Evolutionary conservation across 1,139 yeast genomes (phyloP), one percentile per base, ranked within the genome.

Genomic region (Ogataea hybrid): DNA sequence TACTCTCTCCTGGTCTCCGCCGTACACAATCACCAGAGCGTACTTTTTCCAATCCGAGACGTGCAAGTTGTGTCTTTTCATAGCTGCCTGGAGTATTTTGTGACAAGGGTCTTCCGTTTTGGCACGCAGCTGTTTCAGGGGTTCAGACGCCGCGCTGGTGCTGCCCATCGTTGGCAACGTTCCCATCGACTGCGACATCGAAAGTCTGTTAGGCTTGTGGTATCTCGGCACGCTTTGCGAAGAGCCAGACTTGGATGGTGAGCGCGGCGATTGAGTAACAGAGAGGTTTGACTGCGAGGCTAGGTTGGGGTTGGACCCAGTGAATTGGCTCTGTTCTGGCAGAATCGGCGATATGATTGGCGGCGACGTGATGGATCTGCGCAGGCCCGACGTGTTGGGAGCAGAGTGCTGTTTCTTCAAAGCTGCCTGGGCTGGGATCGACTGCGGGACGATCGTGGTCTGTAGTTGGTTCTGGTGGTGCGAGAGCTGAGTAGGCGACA

Each of bases 21-120:
- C 65, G 61, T 88, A 89, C 58, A 95, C 86, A 12, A 92, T 86
- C 21, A 90, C 90, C 43, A 92, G 69, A 1, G 92, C 96, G 58
- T 89, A 90, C 54, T 87, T 85, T 42, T 85, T 75, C 94, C 96
- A 86, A 59, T 89, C 96, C 41, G 79, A 84, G 29, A 82, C 77
- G 22, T 81, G 81, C 43, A 92, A 75, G 50, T 81, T 84, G 65
- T 90, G 95, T 50, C 95, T 75, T 52, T 82, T 80, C 84, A 89
- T 83, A 4, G 96, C 97, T 31, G 85, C 89, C 55, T 88, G 96
- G 39, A 92, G 67, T 21, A 92, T 84, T 63, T 86, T 87, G 56
- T 85, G 81, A 62, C 97, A 89, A 2, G 97, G 89, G 58, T 90
- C 97, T 47, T 90, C 96, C 18, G 89, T 82, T 3, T 94, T 84